phyloP scores from a whole-genome alignment of 495 filamentous ascomycete species.

The Thermothielavioides terrestris region DNA sequence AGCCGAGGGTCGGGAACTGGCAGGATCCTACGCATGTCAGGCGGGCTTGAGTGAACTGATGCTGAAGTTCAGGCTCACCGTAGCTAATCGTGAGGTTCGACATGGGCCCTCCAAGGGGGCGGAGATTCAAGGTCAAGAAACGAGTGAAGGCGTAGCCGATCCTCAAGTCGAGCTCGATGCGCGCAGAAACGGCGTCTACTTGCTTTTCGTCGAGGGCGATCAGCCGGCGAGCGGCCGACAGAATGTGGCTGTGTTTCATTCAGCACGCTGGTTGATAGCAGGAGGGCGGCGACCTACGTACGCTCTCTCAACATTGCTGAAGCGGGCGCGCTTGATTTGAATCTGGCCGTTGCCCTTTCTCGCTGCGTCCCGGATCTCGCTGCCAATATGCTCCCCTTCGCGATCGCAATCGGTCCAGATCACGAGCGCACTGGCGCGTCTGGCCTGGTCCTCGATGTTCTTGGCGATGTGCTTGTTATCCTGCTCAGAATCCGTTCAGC shows the following conservation, averaged over 20 bases:
- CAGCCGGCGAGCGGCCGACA: slow-evolving; percentile 71
- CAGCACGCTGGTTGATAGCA: slow-evolving; percentile 1
- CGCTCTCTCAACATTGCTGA: slow-evolving; percentile 94
- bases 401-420: slow-evolving; percentile 99
- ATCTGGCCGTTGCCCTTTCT: slow-evolving; percentile 61
- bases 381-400: slow-evolving; percentile 92
- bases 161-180: slow-evolving; percentile 87
- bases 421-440: slow-evolving; percentile 59
- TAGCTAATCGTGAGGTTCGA: slow-evolving; percentile 69
- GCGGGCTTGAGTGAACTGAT: neutral
- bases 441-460: slow-evolving; percentile 76
- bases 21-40: slow-evolving; percentile 60
- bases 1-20: slow-evolving; percentile 93
- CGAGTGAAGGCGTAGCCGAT: slow-evolving; percentile 89
- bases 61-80: slow-evolving; percentile 44
- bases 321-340: slow-evolving; percentile 75
- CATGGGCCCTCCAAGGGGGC: slow-evolving; percentile 54
- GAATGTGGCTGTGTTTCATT: slow-evolving; percentile 53
- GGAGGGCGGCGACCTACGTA: slow-evolving; percentile 37
- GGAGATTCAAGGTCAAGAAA: slow-evolving; percentile 68
- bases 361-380: slow-evolving; percentile 83
- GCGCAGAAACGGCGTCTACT: slow-evolving; percentile 76
- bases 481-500: slow-evolving; percentile 36
- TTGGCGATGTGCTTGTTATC: slow-evolving; percentile 71
- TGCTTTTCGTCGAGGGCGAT: slow-evolving; percentile 75